A percentile compares a stretch with the other conserved stretches of the same genome.
Conservation (phyloP, 2,329 filamentous ascomycete genomes). For the Calonectria hawksworthii region DNA sequence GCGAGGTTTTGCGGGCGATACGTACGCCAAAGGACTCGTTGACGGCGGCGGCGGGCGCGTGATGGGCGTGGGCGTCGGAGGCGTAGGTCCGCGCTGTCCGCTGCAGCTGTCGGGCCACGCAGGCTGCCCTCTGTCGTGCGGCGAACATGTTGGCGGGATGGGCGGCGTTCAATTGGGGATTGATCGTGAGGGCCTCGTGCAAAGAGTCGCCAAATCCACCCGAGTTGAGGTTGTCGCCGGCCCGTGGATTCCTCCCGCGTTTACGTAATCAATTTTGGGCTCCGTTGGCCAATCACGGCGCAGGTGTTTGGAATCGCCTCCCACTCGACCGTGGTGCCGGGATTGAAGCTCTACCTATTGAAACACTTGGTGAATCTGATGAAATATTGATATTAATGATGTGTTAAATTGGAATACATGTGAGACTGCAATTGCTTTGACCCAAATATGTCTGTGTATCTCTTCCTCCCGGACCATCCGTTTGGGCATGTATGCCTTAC, state of each 20-base stretch:
- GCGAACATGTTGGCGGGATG: slow-evolving; percentile 55
- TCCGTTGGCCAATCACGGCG: slow-evolving; percentile 39
- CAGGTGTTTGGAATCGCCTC: slow-evolving; percentile 36
- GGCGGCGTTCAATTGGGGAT: slow-evolving; percentile 51
- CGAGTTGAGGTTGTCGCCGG: slow-evolving; percentile 47
- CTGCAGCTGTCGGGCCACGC: slow-evolving; percentile 53
- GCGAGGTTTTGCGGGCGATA: slow-evolving; percentile 43
- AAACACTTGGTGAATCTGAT: neutral
- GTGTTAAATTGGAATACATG: neutral
- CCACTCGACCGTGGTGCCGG: neutral
- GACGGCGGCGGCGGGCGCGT: slow-evolving; percentile 61
- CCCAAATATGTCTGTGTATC: too few relatives aligned
- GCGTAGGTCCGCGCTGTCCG: slow-evolving; percentile 64
- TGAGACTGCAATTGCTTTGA: neutral
- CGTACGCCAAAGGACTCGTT: slow-evolving; percentile 72
- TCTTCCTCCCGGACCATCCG: neutral
- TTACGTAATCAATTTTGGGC: slow-evolving; percentile 47
- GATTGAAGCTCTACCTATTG: neutral
- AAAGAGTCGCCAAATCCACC: slow-evolving; percentile 41
- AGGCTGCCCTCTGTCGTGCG: slow-evolving; percentile 61
- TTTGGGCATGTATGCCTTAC: neutral
- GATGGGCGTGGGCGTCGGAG: slow-evolving; percentile 65
- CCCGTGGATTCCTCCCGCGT: slow-evolving; percentile 36
- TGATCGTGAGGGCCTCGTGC: slow-evolving; percentile 44
- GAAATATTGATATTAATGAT: neutral